phyloP scores from a whole-genome alignment of 176 grass and related monocot species.

The Sorghum bicolor region Sorghum_bicolor_NCBIv3 NC_012879.2:3595001-3595500 shows the following conservation, averaged over 20 bases:
- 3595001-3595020: slow-evolving; percentile 17
- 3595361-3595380: slow-evolving; percentile 38
- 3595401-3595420: background rate
- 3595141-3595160: background rate
- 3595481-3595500: background rate
- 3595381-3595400: slow-evolving; percentile 3
- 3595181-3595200: slow-evolving; percentile 7
- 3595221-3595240: slow-evolving; percentile 1
- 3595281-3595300: slow-evolving; percentile 12
- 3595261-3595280: slow-evolving; percentile 14
- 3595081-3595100: slow-evolving; percentile 2
- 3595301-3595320: slow-evolving; percentile 1
- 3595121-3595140: background rate
- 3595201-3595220: slow-evolving; percentile 10
- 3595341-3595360: slow-evolving; percentile 24
- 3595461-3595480: background rate
- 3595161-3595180: slow-evolving; percentile 9
- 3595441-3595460: slow-evolving; percentile 28
- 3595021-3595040: slow-evolving; percentile 9
- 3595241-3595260: background rate
- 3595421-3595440: slow-evolving; percentile 16
- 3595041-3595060: slow-evolving; percentile 1
- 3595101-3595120: slow-evolving; percentile 11
- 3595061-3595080: background rate
- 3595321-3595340: slow-evolving; percentile 15